A percentile compares a stretch with the other conserved stretches of the same genome.
phyloP scores from a whole-genome alignment of 345 rosid species.

The Brassica cretica region DNA sequence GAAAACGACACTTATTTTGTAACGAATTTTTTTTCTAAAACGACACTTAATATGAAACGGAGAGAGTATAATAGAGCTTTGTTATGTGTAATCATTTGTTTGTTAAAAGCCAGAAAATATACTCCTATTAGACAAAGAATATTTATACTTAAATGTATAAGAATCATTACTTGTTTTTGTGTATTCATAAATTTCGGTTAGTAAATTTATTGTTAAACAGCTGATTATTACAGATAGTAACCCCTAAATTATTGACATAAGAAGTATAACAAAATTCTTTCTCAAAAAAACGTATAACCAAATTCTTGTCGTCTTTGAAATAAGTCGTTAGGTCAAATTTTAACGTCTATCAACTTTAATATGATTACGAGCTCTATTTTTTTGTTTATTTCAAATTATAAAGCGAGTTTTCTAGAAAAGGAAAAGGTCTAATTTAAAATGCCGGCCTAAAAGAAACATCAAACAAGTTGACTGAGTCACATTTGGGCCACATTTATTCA shows the following conservation, averaged over 20 bases:
- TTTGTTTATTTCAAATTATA: neutral
- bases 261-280: neutral
- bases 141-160: neutral
- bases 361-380: constrained; percentile 9
- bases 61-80: neutral
- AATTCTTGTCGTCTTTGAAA: neutral
- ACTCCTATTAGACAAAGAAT: neutral
- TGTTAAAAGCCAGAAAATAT: neutral
- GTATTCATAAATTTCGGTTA: neutral
- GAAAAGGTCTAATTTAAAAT: constrained; percentile 18
- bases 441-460: constrained; percentile 35
- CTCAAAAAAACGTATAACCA: too few relatives aligned
- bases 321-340: constrained; percentile 20
- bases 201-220: neutral
- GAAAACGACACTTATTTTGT: too few relatives aligned
- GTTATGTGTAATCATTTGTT: neutral
- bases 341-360: constrained; percentile 28
- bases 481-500: neutral
- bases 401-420: constrained; percentile 27
- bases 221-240: neutral
- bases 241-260: neutral
- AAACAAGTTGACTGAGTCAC: constrained; percentile 25
- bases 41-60: too few relatives aligned
- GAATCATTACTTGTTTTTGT: neutral
- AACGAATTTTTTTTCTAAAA: too few relatives aligned